Conservation (phyloP, 163 green algal genomes). For the Scenedesmus sp. region DNA sequence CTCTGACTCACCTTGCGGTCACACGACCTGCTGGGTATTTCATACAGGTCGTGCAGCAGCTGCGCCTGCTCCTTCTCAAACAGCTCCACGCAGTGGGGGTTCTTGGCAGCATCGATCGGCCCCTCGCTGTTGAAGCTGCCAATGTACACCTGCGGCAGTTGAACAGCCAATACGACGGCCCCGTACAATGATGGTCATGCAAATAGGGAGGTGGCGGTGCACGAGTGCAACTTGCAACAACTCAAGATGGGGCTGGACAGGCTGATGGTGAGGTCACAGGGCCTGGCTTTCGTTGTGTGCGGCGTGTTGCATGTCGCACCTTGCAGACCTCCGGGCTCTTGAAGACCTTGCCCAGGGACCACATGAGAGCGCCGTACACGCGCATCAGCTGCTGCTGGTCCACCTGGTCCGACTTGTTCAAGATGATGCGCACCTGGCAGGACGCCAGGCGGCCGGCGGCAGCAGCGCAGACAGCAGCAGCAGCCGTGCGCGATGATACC, state of each 20-base stretch:
- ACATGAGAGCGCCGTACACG: conserved; percentile 99
- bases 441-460: background rate
- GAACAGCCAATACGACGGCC: too few relatives aligned
- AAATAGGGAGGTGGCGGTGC: too few relatives aligned
- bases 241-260: background rate
- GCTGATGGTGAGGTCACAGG: background rate
- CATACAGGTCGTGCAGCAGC: conserved; percentile 93
- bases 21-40: conserved; percentile 84
- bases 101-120: conserved; percentile 84
- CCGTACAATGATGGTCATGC: too few relatives aligned
- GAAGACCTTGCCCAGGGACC: conserved; percentile 97
- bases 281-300: background rate
- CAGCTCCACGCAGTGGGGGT: conserved; percentile 83
- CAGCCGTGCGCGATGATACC: too few relatives aligned
- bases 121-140: conserved; percentile 86
- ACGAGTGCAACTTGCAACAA: background rate
- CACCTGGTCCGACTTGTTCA: conserved; percentile 98
- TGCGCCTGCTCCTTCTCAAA: conserved; percentile 96
- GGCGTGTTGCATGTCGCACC: conserved; percentile 18
- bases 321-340: conserved; percentile 92
- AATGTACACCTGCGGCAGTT: conserved; percentile 70
- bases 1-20: conserved; percentile 79
- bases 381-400: conserved; percentile 97
- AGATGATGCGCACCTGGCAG: conserved; percentile 95
- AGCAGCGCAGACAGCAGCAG: background rate